Base-by-base conservation (phyloP, 495 filamentous ascomycete species). In the Hypomontagnella monticulosa region DNA sequence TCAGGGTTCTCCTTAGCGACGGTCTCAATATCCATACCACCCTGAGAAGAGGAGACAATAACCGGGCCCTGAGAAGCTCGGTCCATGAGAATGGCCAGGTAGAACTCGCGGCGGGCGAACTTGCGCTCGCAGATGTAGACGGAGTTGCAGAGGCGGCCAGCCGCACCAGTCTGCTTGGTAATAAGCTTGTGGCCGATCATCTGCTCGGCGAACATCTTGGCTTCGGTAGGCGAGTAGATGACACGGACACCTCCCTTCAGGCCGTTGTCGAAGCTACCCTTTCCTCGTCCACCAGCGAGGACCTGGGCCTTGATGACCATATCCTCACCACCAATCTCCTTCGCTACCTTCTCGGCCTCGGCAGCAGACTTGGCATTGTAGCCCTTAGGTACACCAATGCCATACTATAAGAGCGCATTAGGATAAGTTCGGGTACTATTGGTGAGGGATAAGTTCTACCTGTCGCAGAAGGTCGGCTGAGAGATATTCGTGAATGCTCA, bases 231-330 rank as follows among this genome's bases (percentile, higher is more conserved):
- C 86, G 94, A 97, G 87, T 97, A 98, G 77, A 99, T 96, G 72
- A 99, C 92, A 66, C 95, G 88, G 67, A 99, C 95, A 81, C 95
- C 95, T 75, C 95, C 95, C 86, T 99, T 99, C 73, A 97, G 87
- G 65, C 95, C 95, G 80, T 97, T 99, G 80, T 97, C 93, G 76
- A 99, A 99, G 59, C 85, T 88, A 67, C 95, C 95, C 83, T 99
- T 99, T 73, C 95, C 95, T 81, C 95, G 89, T 57, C 95, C 95
- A 78, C 95, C 95, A 73, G 95, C 95, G 41, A 99, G 88, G 48
- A 99, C 96, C 84, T 99, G 95, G 56, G 95, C 95, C 87, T 99
- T 99, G 85, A 99, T 97, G 63, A 99, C 95, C 89, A 97, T 91
- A 75, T 99, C 95, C 73, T 96, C 95, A 70, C 89, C 91, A 69